Evolutionary conservation across 2,329 filamentous ascomycete species (phyloP).

Genomic region (Penicillium hesseltinei): DNA sequence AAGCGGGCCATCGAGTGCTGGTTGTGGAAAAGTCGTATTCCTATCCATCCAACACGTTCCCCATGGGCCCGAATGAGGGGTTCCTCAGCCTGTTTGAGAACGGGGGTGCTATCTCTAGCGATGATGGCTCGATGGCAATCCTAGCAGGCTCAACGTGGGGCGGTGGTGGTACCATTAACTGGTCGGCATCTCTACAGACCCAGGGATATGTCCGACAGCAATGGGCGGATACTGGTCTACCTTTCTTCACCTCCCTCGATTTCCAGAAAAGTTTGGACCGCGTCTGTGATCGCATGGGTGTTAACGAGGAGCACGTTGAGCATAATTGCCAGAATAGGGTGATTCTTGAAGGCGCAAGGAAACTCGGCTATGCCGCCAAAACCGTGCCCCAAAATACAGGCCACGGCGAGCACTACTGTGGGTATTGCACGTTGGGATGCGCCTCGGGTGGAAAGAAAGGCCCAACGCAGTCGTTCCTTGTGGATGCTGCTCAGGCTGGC

Average conservation of each 20-base stretch:
- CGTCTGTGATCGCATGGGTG: slow-evolving; percentile 77
- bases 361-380: slow-evolving; percentile 69
- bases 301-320: slow-evolving; percentile 61
- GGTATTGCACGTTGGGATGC: slow-evolving; percentile 61
- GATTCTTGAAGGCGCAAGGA: slow-evolving; percentile 71
- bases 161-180: slow-evolving; percentile 85
- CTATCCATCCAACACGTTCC: slow-evolving; percentile 68
- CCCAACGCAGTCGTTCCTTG: slow-evolving; percentile 72
- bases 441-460: slow-evolving; percentile 72
- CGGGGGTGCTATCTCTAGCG: slow-evolving; percentile 56
- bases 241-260: slow-evolving; percentile 69
- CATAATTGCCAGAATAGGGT: slow-evolving; percentile 72
- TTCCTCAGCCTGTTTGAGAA: slow-evolving; percentile 67
- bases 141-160: slow-evolving; percentile 74
- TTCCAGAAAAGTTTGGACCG: slow-evolving; percentile 79
- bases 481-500: slow-evolving; percentile 73
- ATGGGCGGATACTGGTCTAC: slow-evolving; percentile 69
- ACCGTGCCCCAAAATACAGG: slow-evolving; percentile 77
- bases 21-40: slow-evolving; percentile 83
- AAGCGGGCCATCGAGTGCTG: slow-evolving; percentile 71
- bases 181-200: slow-evolving; percentile 67
- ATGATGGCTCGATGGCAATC: slow-evolving; percentile 60
- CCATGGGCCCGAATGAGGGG: slow-evolving; percentile 66
- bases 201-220: slow-evolving; percentile 75
- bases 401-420: slow-evolving; percentile 71